Conservation (phyloP, 2,329 filamentous ascomycete species). For the Aspergillaceae sp. region DNA sequence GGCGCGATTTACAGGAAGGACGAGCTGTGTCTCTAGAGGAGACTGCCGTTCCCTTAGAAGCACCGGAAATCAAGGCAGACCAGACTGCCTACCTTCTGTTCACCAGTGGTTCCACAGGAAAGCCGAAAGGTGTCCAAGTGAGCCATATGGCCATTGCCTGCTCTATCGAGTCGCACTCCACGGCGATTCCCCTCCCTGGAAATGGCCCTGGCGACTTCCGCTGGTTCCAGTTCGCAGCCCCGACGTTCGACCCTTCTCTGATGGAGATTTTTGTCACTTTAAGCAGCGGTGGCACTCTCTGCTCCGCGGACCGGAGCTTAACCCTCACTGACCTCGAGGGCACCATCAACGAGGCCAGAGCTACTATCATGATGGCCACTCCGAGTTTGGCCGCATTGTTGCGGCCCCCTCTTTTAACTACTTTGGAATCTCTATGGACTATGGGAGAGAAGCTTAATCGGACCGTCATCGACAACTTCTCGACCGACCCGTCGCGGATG, state of each 20-base stretch:
- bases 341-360: conserved; percentile 20
- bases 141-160: conserved; percentile 23
- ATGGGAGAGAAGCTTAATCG: conserved; percentile 29
- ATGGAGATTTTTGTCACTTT: conserved; percentile 25
- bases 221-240: conserved; percentile 32
- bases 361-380: conserved; percentile 32
- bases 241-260: conserved; percentile 26
- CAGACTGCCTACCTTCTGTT: conserved; percentile 27
- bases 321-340: conserved; percentile 22
- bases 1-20: conserved; percentile 9
- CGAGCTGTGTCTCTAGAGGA: neutral
- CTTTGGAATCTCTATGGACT: conserved; percentile 23
- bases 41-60: neutral
- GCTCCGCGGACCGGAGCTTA: conserved; percentile 21
- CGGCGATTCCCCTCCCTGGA: conserved; percentile 16
- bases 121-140: conserved; percentile 26
- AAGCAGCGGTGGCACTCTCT: conserved; percentile 27
- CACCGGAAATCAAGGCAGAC: conserved; percentile 8
- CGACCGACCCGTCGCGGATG: conserved; percentile 5
- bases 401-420: conserved; percentile 16
- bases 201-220: conserved; percentile 16
- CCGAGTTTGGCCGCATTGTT: conserved; percentile 31
- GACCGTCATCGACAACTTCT: conserved; percentile 25
- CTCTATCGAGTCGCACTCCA: conserved; percentile 23
- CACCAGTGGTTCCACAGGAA: conserved; percentile 28